Percentiles rank a stretch among this genome's conserved stretches.
Conservation (phyloP, 2,329 filamentous ascomycete species). For the Ascocoryne sarcoides region DNA sequence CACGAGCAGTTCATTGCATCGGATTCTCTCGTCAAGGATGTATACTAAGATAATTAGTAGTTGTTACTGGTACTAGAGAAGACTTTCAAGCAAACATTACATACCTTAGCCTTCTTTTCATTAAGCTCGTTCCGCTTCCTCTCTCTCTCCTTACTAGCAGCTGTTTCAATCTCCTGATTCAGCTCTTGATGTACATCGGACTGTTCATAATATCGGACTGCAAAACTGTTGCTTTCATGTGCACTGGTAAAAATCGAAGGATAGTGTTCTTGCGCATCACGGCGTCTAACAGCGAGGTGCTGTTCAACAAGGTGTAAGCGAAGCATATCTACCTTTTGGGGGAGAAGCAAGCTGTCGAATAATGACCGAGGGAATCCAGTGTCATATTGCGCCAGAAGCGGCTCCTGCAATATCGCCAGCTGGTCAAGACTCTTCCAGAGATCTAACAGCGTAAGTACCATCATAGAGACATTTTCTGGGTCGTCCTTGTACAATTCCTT, state of each 20-base stretch:
- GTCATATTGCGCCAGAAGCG: slow-evolving; percentile 38
- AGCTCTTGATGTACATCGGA: slow-evolving; percentile 34
- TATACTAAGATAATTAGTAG: neutral
- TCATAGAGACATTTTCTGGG: slow-evolving; percentile 41
- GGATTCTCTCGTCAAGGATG: neutral
- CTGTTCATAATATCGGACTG: slow-evolving; percentile 39
- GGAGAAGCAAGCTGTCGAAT: slow-evolving; percentile 38
- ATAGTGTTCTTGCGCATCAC: slow-evolving; percentile 1
- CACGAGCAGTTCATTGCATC: neutral
- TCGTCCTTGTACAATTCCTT: slow-evolving; percentile 29
- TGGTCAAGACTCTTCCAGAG: slow-evolving; percentile 51
- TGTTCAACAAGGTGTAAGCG: slow-evolving; percentile 38
- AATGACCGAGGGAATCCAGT: slow-evolving; percentile 34
- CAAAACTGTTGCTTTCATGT: slow-evolving; percentile 33
- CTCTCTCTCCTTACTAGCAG: slow-evolving; percentile 27
- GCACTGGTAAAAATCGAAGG: slow-evolving; percentile 33
- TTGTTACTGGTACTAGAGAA: neutral
- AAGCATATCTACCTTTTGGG: slow-evolving; percentile 35
- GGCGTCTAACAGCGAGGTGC: slow-evolving; percentile 31
- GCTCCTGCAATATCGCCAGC: slow-evolving; percentile 31
- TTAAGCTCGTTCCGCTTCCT: slow-evolving; percentile 31
- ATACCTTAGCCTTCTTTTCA: slow-evolving; percentile 10
- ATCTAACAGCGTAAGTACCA: slow-evolving; percentile 47
- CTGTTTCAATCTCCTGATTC: slow-evolving; percentile 30
- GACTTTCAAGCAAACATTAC: neutral